phyloP scores from a whole-genome alignment of 345 rosid species.

The Heritiera littoralis region DNA sequence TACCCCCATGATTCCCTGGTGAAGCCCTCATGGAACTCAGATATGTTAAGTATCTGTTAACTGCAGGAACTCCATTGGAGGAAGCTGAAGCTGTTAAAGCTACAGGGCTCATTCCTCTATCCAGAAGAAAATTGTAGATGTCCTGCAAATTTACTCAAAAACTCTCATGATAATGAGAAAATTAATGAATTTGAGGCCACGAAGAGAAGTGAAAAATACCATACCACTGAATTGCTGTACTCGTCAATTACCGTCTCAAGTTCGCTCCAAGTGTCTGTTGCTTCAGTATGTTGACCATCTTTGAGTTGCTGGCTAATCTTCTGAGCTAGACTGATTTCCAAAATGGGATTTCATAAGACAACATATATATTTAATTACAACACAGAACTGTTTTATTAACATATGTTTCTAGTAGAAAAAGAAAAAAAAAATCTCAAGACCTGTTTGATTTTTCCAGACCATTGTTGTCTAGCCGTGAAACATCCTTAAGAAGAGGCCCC shows the following conservation, averaged over 20 bases:
- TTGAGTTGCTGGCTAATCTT: constrained; percentile 58
- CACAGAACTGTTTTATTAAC: neutral
- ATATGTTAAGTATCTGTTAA: constrained; percentile 57
- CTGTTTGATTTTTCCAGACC: constrained; percentile 55
- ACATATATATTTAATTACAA: neutral
- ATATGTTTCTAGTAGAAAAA: neutral
- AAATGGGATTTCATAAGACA: constrained; percentile 5
- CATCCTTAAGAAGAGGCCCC: constrained; percentile 80
- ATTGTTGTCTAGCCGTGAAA: constrained; percentile 66
- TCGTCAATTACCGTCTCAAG: constrained; percentile 47
- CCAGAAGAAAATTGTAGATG: constrained; percentile 76
- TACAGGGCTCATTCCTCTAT: constrained; percentile 48
- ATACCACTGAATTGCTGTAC: constrained; percentile 69
- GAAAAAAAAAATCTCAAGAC: constrained; percentile 28
- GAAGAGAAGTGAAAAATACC: neutral
- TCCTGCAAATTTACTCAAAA: constrained; percentile 46
- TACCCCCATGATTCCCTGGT: constrained; percentile 35
- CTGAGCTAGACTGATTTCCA: constrained; percentile 48
- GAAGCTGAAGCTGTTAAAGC: constrained; percentile 39
- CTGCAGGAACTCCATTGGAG: constrained; percentile 22
- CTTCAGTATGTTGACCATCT: constrained; percentile 46
- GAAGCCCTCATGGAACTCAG: constrained; percentile 38
- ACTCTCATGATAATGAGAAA: neutral
- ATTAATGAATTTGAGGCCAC: neutral
- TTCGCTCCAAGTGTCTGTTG: constrained; percentile 64